Evolutionary conservation across 306 rosid genomes (phyloP), one percentile per base, ranked within the genome.

Genomic region (Acmispon strigosus): DNA sequence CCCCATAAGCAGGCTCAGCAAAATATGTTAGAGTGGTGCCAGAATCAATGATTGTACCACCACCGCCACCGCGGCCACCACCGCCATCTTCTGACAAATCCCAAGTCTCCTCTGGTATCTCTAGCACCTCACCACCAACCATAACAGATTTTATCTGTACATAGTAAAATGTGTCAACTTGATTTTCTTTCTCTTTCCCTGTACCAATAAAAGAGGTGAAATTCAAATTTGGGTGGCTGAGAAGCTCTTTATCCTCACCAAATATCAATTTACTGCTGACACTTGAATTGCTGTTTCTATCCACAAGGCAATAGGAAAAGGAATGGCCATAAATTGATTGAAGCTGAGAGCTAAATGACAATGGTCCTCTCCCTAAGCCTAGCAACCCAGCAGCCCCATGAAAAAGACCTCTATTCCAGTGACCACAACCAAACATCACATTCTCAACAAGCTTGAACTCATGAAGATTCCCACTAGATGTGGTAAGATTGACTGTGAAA

Each of bases 361-460:
- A 81, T 22, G 96, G 86, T 0, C 96, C 98, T 75, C 89, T 86
- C 24, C 98, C 98, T 5, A 92, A 81, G 8, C 98, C 98, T 34
- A 92, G 62, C 43, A 92, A 66, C 18, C 98, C 98, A 6, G 95
- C 83, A 64, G 98, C 98, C 27, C 98, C 98, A 69, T 82, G 93
- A 60, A 92, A 92, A 6, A 89, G 76, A 5, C 98, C 98, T 84
- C 94, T 80, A 76, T 92, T 92, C 98, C 96, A 92, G 80, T 92
- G 98, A 6, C 98, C 97, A 48, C 97, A 91, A 7, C 97, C 96
- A 53, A 91, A 91, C 97, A 91, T 88, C 7, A 91, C 89, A 78
- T 86, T 76, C 77, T 88, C 88, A 15, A 85, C 97, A 29, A 32
- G 77, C 29, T 70, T 82, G 11, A 80, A 64, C 24, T 80, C 90